These are phyloP conservation scores for Kuraishia molischiana DNA, from an alignment of 805 yeast species.

Conservation along the genomic window DNA sequence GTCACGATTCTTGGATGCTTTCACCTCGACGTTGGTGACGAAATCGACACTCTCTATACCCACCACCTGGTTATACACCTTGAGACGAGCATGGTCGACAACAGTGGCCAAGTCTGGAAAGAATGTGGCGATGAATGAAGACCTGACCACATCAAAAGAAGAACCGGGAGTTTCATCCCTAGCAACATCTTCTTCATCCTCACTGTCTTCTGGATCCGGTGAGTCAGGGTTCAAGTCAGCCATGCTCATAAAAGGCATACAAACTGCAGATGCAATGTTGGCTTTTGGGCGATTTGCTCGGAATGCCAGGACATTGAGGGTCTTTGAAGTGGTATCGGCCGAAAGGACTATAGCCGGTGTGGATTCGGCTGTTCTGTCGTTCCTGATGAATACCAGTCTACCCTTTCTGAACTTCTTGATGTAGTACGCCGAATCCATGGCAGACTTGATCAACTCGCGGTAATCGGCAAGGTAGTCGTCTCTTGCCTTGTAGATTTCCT, in stretches of 20 bases:
- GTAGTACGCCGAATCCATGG: slow-evolving; percentile 36
- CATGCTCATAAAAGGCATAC: too few relatives aligned
- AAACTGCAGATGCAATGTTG: too few relatives aligned
- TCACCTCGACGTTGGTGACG: background rate
- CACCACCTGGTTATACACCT: too few relatives aligned
- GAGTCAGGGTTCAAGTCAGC: too few relatives aligned
- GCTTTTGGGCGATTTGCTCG: too few relatives aligned
- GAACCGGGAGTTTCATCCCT: too few relatives aligned
- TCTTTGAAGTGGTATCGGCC: background rate
- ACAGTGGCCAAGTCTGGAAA: too few relatives aligned
- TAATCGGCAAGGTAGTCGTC: slow-evolving; percentile 35
- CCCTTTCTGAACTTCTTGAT: slow-evolving; percentile 42
- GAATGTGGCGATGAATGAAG: too few relatives aligned
- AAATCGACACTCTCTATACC: background rate
- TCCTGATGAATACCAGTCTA: slow-evolving; percentile 41
- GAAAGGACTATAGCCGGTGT: slow-evolving; percentile 14
- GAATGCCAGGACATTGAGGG: background rate
- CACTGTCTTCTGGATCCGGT: too few relatives aligned
- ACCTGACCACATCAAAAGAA: too few relatives aligned
- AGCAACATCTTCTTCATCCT: too few relatives aligned
- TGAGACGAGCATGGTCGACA: too few relatives aligned
- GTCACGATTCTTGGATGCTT: background rate
- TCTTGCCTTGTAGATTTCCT: slow-evolving; percentile 32
- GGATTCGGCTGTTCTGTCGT: slow-evolving; percentile 31
- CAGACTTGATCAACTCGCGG: slow-evolving; percentile 33